Base-by-base conservation (phyloP, 2,329 filamentous ascomycete species). In the Aureobasidium sp. region DNA sequence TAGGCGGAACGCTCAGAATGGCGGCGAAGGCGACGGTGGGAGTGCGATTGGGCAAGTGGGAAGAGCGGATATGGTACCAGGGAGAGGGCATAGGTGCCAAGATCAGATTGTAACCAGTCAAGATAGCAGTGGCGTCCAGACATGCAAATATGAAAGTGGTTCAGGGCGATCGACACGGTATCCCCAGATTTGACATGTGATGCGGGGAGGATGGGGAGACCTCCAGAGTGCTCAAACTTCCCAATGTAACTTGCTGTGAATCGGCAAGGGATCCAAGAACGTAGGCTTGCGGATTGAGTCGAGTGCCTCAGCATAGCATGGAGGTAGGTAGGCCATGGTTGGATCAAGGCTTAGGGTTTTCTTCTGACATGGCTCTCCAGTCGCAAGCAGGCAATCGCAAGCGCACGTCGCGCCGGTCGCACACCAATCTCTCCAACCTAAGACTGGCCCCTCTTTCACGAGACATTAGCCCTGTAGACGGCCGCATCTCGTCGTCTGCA, bases 1-100 rank as follows among this genome's bases (percentile, higher is more conserved):
- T 97, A 0, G 93, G 93, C 0, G 92, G 93, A 0, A 81, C 79
- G 27, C 74, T 97, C 67, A 89, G 88, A 73, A 75, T 97, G 63
- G 89, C 91, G 74, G 90, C 91, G 1, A 79, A 81, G 67, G 94
- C 92, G 1, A 79, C 85, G 45, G 88, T 96, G 1, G 86, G 85
- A 0, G 78, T 97, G 6, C 81, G 84, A 67, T 76, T 97, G 62
- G 90, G 88, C 9, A 77, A 83, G 68, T 97, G 90, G 85, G 82
- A 79, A 57, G 86, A 94, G 73, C 79, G 76, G 27, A 74, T 97
- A 15, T 85, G 86, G 77, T 79, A 74, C 65, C 62, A 71, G 64
- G 78, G 76, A 1, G 69, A 71, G 8, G 73, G 75, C 27, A 77
- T 81, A 67, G 78, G 78, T n/a, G 78, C 78, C 19, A 73, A 73